These are phyloP conservation scores for Cladorrhinum sp. DNA, from an alignment of 2,329 filamentous ascomycete genomes.

Conservation along the genomic window DNA sequence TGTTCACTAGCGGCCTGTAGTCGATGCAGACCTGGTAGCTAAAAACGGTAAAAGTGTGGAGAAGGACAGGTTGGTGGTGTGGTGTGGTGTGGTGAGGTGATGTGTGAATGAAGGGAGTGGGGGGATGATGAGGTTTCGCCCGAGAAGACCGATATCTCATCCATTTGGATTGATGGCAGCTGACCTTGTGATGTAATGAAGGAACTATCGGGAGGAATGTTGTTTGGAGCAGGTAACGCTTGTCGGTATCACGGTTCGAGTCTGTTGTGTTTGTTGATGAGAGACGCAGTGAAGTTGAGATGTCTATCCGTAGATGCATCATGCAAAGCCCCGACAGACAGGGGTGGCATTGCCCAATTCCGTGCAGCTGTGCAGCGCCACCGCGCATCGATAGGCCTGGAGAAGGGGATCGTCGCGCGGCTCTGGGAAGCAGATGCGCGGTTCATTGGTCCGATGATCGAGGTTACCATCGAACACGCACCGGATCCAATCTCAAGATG, in stretches of 20 bases:
- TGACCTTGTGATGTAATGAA: neutral
- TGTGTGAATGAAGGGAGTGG: neutral
- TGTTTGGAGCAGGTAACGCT: neutral
- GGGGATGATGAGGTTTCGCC: neutral
- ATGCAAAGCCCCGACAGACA: slow-evolving; percentile 2
- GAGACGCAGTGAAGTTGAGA: neutral
- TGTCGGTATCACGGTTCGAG: neutral
- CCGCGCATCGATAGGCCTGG: slow-evolving; percentile 1
- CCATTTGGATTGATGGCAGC: neutral
- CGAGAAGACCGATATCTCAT: neutral
- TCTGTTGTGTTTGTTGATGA: neutral
- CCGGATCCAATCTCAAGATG: neutral
- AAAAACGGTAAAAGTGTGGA: neutral
- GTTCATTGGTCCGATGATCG: neutral
- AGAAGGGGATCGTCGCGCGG: neutral
- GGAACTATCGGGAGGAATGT: neutral
- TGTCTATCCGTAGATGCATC: neutral
- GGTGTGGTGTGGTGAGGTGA: neutral
- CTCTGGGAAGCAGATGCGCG: neutral
- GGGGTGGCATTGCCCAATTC: neutral
- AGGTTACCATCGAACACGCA: neutral
- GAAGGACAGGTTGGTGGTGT: neutral
- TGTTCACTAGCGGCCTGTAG: neutral
- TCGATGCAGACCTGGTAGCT: neutral
- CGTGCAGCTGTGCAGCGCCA: slow-evolving; percentile 1